A percentile compares a stretch with the other conserved stretches of the same genome.
Conservation (phyloP, 1,139 yeast genomes). For the Saccharomyces hybrid region DNA sequence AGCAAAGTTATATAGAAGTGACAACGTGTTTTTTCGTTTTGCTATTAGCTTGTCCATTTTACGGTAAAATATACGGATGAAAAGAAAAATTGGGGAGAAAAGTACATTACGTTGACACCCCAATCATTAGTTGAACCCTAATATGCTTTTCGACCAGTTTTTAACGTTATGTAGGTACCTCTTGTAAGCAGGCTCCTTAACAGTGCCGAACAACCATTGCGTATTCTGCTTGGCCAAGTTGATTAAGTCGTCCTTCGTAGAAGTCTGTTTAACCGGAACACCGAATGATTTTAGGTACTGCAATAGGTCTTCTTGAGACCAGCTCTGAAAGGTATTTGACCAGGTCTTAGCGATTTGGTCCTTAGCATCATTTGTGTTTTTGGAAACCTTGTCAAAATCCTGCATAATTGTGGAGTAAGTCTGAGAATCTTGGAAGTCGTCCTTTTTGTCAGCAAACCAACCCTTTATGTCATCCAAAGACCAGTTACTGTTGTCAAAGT, state of each 20-base stretch:
- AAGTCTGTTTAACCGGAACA: constrained; percentile 33
- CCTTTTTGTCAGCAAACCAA: constrained; percentile 12
- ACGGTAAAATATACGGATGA: not conserved
- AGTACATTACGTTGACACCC: not conserved
- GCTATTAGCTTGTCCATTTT: not conserved
- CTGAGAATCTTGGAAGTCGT: constrained; percentile 32
- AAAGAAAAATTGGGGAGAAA: not conserved
- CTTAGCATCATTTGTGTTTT: constrained; percentile 23
- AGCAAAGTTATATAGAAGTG: not conserved
- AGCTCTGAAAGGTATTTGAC: constrained; percentile 39
- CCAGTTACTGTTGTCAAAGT: constrained; percentile 2
- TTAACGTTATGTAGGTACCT: constrained; percentile 9
- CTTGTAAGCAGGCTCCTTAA: constrained; percentile 21
- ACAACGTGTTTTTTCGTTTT: not conserved
- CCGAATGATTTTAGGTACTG: constrained; percentile 50
- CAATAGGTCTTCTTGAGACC: constrained; percentile 49
- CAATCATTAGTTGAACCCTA: not conserved
- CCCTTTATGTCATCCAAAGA: constrained; percentile 2
- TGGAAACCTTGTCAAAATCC: constrained; percentile 15
- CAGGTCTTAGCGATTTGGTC: constrained; percentile 22
- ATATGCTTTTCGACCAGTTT: constrained; percentile 1
- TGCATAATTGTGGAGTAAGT: constrained; percentile 33
- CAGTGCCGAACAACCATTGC: constrained; percentile 32
- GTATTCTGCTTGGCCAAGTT: constrained; percentile 43
- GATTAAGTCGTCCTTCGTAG: constrained; percentile 41